phyloP scores from a whole-genome alignment of 208 protist species.

The Acanthamoeba healyi region DNA sequence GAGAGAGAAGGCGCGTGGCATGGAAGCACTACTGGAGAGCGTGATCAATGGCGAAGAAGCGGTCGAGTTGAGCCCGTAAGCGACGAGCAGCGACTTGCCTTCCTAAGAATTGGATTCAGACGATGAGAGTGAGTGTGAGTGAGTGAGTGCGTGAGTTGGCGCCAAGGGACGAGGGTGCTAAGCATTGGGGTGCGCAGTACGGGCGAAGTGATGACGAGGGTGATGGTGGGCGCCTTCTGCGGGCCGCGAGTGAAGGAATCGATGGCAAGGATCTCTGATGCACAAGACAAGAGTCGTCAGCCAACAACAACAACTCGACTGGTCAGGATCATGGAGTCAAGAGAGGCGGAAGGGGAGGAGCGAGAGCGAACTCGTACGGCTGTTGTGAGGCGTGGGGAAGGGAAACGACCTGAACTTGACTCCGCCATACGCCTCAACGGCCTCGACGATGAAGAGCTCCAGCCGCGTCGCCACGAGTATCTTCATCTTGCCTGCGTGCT shows the following conservation, averaged over 20 bases:
- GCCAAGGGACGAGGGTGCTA: no score
- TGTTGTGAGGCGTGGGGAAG: conserved; percentile 14
- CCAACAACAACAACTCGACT: neutral
- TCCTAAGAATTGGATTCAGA: neutral
- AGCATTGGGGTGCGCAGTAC: no score
- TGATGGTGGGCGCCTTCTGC: neutral
- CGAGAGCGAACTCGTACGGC: neutral
- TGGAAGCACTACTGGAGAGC: neutral
- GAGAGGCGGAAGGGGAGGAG: neutral
- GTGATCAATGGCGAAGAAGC: neutral
- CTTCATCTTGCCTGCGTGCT: neutral
- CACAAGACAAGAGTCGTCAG: no score
- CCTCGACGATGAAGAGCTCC: neutral
- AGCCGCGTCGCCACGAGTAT: neutral
- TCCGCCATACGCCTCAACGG: neutral
- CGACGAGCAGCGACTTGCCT: neutral
- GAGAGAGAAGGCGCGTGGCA: no score
- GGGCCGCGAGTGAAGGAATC: neutral
- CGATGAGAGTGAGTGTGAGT: no score
- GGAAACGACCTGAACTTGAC: neutral
- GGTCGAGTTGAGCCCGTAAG: neutral
- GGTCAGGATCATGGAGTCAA: neutral
- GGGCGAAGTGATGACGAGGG: neutral
- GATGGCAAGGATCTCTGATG: neutral
- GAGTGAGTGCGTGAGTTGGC: no score